A percentile compares a stretch with the other conserved stretches of the same genome.
Conservation (phyloP, 2,329 filamentous ascomycete genomes). For the Cytospora mali region DNA sequence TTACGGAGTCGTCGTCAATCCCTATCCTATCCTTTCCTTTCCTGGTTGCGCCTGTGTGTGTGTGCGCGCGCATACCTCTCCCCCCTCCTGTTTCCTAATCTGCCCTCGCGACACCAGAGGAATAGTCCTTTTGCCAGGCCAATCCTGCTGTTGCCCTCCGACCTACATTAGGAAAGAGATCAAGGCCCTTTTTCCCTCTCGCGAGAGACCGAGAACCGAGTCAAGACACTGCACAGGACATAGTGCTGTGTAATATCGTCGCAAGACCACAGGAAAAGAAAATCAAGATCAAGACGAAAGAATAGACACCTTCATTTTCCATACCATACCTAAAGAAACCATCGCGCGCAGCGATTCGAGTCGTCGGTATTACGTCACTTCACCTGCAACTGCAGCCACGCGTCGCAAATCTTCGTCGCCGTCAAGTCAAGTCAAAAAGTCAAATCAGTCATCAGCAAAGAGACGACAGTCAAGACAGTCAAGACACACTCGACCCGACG, state of each 20-base stretch:
- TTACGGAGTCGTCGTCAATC: constrained; percentile 7
- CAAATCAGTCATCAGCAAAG: background rate
- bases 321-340: constrained; percentile 26
- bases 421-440: constrained; percentile 26
- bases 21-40: constrained; percentile 9
- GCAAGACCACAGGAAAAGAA: constrained; percentile 27
- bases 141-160: constrained; percentile 20
- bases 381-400: constrained; percentile 17
- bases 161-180: constrained; percentile 17
- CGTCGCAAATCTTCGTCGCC: constrained; percentile 28
- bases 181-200: constrained; percentile 26
- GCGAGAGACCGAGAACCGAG: constrained; percentile 29
- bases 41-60: constrained; percentile 26
- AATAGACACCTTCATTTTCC: constrained; percentile 31
- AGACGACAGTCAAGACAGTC: background rate
- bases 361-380: constrained; percentile 28
- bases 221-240: constrained; percentile 36
- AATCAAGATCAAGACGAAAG: constrained; percentile 36
- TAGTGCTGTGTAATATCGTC: constrained; percentile 38
- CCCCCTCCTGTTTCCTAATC: constrained; percentile 13
- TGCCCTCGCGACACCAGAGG: constrained; percentile 19
- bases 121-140: background rate
- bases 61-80: constrained; percentile 14
- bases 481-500: constrained; percentile 24
- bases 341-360: constrained; percentile 29